Base-by-base conservation (phyloP, 2,329 filamentous ascomycete genomes). In the Claviceps digitariae region DNA sequence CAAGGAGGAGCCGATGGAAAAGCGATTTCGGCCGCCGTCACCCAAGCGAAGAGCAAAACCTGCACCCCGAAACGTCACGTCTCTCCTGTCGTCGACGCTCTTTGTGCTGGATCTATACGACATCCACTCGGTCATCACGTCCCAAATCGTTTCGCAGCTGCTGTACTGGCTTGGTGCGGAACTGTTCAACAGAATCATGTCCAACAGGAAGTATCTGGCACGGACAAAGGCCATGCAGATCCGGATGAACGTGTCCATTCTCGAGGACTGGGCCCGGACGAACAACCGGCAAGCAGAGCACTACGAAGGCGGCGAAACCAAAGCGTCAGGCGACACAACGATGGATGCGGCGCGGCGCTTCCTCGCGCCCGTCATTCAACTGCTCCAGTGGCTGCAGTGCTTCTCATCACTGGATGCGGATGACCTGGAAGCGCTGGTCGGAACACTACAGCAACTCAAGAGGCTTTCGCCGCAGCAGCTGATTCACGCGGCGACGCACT, bases 211-310 rank as follows among this genome's bases (percentile, higher is more conserved):
- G 66, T 98, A 96, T 63, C 76, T 98, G 10, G 91, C 93, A 6
- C 81, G 93, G 52, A 98, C 93, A 20, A 98, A 98, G 69, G 93
- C 93, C 3, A 98, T 98, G 93, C 93, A 98, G 67, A 97, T 98
- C 61, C 87, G 93, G 59, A 97, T 98, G 90, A 98, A 98, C 66
- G 83, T 98, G 7, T 97, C 93, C 0, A 85, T 84, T 8, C 74
- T 98, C 21, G 93, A 98, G 67, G 93, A 98, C 64, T 98, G 93
- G 93, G 91, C 93, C 1, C 80, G 91, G 31, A 78, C 81, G 17
- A 98, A 98, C 69, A 97, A 95, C 66, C 82, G 93, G 29, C 85
- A 94, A 60, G 90, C 93, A 1, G 93, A 97, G 64, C 91, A 97
- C 68, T 97, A 89, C 66, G 91, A 98, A 67, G 86, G 90, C 60